phyloP scores from a whole-genome alignment of 2,329 filamentous ascomycete genomes.

The Aspergillus alliaceus region DNA sequence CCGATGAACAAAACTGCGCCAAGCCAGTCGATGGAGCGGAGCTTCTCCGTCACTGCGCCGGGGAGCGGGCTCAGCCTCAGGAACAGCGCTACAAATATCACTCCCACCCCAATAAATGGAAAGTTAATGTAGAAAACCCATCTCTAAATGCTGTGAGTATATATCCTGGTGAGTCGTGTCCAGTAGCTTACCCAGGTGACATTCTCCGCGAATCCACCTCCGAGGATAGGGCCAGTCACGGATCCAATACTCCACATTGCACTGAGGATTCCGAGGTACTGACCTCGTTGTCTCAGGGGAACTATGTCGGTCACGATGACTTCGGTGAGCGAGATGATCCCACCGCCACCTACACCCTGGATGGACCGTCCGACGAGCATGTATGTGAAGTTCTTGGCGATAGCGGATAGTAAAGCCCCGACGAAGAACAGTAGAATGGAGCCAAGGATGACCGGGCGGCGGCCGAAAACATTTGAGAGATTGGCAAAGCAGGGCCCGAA shows the following conservation, averaged over 20 bases:
- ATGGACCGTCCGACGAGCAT: constrained; percentile 57
- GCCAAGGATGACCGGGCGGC: constrained; percentile 42
- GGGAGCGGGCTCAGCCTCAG: constrained; percentile 1
- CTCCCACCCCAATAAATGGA: constrained; percentile 23
- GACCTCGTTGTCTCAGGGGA: constrained; percentile 36
- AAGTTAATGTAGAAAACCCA: constrained; percentile 35
- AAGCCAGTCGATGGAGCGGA: constrained; percentile 53
- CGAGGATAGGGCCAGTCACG: constrained; percentile 47
- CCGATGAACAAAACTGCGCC: constrained; percentile 63
- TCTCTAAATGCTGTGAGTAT: constrained; percentile 6
- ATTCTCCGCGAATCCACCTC: constrained; percentile 26
- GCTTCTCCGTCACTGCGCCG: constrained; percentile 40
- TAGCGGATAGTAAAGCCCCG: constrained; percentile 43
- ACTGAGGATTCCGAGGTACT: constrained; percentile 25
- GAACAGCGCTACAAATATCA: constrained; percentile 18
- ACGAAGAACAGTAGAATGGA: constrained; percentile 45
- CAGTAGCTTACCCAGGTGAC: constrained; percentile 17
- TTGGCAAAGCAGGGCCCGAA: constrained; percentile 53
- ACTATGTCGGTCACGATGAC: constrained; percentile 50
- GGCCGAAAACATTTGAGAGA: constrained; percentile 50
- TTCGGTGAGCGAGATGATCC: constrained; percentile 42
- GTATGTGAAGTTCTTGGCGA: constrained; percentile 44
- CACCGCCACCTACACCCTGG: constrained; percentile 54
- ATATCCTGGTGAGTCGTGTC: neutral
- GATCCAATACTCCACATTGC: constrained; percentile 38